Evolutionary conservation across 495 filamentous ascomycete genomes (phyloP), one percentile per base, ranked within the genome.

Genomic region (Hypoxylon rickii): DNA sequence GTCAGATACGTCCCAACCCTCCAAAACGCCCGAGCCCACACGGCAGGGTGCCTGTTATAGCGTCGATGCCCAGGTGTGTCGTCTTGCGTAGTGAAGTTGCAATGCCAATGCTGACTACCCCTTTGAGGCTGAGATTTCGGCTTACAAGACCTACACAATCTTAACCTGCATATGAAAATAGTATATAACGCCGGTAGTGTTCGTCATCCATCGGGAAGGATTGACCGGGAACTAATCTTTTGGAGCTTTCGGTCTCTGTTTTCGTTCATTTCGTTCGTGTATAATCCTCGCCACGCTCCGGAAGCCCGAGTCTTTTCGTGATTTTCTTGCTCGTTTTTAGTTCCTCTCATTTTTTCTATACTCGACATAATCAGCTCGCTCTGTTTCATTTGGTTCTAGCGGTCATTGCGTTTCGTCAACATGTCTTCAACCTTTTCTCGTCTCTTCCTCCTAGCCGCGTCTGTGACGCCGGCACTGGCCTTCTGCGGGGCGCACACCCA

Each of bases 401-500:
- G 17, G 31, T 21, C 42, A 10, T 26, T 18, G 40, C 50, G n/a
- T 44, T 45, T 45, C n/a, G 34, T 40, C 37, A 48, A 50, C 29
- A 58, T 58, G 54, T 42, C 44, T 43, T 62, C 54, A 1, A 10
- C 11, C 3, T 47, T 62, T 22, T 51, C 63, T 47, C 58, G 43
- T 12, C 22, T 66, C 17, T 54, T 66, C 13, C 44, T 65, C 42
- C 51, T 68, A 18, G 55, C 63, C 47, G 52, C 51, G 48, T 55
- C 66, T 36, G 61, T 64, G 57, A 64, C 59, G 45, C 59, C 58
- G 41, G 56, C 44, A 3, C 36, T 64, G 4, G 63, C 48, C 4
- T 68, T 66, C 34, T 68, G 66, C 39, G 66, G 66, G 12, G 36
- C 59, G 3, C 60, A 55, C 19, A 68, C 66, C 11, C 63, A 68